phyloP scores from a whole-genome alignment of 768 basidiomycete species.

The Leccinum boreale region DNA sequence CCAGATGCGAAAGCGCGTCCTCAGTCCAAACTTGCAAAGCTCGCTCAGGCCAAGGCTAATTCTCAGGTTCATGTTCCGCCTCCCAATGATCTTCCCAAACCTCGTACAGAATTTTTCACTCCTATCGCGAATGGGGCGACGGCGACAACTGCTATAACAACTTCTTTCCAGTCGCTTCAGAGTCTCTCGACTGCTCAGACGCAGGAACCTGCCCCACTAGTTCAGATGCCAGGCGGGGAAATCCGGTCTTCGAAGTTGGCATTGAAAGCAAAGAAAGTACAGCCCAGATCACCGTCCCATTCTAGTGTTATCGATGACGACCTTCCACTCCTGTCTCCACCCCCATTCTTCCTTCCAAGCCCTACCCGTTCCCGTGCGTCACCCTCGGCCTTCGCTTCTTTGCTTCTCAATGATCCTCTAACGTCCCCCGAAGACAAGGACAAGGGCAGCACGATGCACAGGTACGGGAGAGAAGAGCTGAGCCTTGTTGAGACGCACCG shows the following conservation, averaged over 20 bases:
- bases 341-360: conserved; percentile 59
- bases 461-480: conserved; percentile 32
- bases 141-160: conserved; percentile 83
- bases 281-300: conserved; percentile 39
- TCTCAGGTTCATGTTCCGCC: conserved; percentile 23
- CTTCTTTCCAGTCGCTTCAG: conserved; percentile 70
- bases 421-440: conserved; percentile 36
- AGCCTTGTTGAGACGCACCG: conserved; percentile 28
- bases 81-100: conserved; percentile 37
- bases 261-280: conserved; percentile 63
- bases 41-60: conserved; percentile 58
- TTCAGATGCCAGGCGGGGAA: conserved; percentile 32
- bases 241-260: conserved; percentile 70
- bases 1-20: conserved; percentile 32
- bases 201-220: conserved; percentile 17
- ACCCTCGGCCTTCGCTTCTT: conserved; percentile 74
- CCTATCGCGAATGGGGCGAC: conserved; percentile 81
- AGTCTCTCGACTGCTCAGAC: conserved; percentile 45
- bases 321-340: conserved; percentile 32
- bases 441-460: conserved; percentile 28
- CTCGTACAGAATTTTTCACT: conserved; percentile 66
- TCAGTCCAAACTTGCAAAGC: conserved; percentile 71
- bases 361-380: conserved; percentile 60
- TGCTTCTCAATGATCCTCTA: conserved; percentile 58
- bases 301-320: conserved; percentile 40